Evolutionary conservation across 192 early-diverging fungal species (phyloP), one percentile per base, ranked within the genome.

Genomic region (Podila clonocystis): DNA sequence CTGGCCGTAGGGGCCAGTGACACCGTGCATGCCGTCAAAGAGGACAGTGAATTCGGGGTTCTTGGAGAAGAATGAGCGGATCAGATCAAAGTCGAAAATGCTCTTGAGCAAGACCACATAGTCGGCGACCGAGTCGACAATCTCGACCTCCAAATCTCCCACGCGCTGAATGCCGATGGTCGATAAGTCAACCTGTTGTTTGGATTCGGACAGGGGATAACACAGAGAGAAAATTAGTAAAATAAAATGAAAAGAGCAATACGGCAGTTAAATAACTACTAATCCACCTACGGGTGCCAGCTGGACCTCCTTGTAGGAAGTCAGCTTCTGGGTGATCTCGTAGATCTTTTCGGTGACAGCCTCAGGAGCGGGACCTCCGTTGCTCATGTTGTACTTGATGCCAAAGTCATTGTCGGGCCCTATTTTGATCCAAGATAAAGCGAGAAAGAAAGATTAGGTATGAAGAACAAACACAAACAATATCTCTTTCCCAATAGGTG

Each of bases 331-430:
- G 19, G 96, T 91, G 61, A 92, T 89, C 70, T 91, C 87, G 85
- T 95, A 97, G 62, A 99, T 98, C 67, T 90, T 91, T 82, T 99
- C 91, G 4, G 97, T 99, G 55, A 99, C 91, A n/a, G 82, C 77
- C 82, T 99, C 98, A 15, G 98, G 97, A 31, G 98, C 98, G 24
- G 98, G 96, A 30, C 96, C 98, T 59, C 98, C 98, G 83, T 97
- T 99, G 88, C 89, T 86, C 70, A 93, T 92, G 85, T 99, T 99
- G 86, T 95, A 99, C 86, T 99, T 99, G 84, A 99, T 97, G 62
- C 98, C 98, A 91, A 99, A 99, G 84, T 99, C 98, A 72, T 95
- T 93, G 34, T 96, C 88, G 30, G 98, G 98, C 59, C 98, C 83
- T 85, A 52, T 50, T 58, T 11, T 9, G 31, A 45, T 41, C 7